phyloP scores from a whole-genome alignment of 1,139 yeast genomes.

The Protomyces arabidopsidicola region DNA sequence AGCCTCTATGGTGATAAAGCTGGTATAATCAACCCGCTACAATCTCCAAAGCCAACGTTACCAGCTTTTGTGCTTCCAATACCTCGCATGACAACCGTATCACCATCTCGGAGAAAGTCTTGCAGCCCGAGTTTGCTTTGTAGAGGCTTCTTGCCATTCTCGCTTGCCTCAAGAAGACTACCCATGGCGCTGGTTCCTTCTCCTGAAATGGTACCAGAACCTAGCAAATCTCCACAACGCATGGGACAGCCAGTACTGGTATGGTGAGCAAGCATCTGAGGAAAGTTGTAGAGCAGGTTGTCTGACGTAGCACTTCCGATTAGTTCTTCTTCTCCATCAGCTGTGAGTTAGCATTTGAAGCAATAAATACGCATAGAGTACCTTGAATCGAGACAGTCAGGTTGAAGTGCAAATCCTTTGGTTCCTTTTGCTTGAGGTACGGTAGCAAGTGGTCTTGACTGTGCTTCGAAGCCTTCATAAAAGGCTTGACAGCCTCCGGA shows the following conservation, averaged over 20 bases:
- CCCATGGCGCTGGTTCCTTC: conserved; percentile 34
- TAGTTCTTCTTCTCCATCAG: background rate
- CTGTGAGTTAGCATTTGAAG: background rate
- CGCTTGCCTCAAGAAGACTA: conserved; percentile 35
- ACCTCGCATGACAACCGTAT: conserved; percentile 34
- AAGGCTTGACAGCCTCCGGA: conserved; percentile 35
- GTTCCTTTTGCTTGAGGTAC: conserved; percentile 16
- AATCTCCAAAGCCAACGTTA: conserved; percentile 35
- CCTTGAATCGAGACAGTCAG: background rate
- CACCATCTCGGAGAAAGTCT: conserved; percentile 35
- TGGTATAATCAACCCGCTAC: conserved; percentile 30
- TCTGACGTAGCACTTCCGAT: conserved; percentile 16
- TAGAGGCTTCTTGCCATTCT: conserved; percentile 33
- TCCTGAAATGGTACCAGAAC: conserved; percentile 36
- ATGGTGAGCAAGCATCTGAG: conserved; percentile 38
- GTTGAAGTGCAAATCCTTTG: background rate
- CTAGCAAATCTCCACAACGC: conserved; percentile 36
- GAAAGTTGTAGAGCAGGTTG: conserved; percentile 35
- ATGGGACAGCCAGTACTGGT: conserved; percentile 37
- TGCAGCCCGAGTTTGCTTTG: conserved; percentile 30
- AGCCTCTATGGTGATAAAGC: background rate
- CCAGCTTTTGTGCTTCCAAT: conserved; percentile 29
- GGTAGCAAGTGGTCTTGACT: background rate
- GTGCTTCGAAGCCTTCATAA: conserved; percentile 7
- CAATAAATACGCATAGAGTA: background rate